Evolutionary conservation across 2,329 filamentous ascomycete species (phyloP), one percentile per base, ranked within the genome.

Genomic region (Hysterium pulicare): DNA sequence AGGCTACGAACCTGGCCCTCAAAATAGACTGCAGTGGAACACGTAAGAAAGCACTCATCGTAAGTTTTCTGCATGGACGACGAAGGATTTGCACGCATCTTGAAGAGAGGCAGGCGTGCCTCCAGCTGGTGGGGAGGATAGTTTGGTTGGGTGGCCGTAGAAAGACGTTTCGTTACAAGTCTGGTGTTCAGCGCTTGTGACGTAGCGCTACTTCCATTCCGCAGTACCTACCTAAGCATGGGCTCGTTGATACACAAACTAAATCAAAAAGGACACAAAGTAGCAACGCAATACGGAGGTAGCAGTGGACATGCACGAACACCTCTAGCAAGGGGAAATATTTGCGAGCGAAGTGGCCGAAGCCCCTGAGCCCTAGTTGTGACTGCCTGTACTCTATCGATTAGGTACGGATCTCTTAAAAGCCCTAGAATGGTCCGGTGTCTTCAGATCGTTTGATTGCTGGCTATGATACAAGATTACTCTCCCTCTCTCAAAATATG

Each of bases 1-100:
- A 33, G 17, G 16, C 7, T 45, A 38, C 53, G 51, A 71, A 94
- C 90, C 81, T 94, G 86, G 64, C 85, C 82, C 72, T 98, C 93
- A 67, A 95, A 96, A 71, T 95, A 96, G 40, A 95, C 87, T 30
- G 91, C 91, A 2, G 90, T 97, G 11, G 90, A 96, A 70, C 90
- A 96, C 62, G 86, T 90, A 57, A 96, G 72, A 71, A 95, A 96
- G 68, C 87, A 90, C 68, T 97, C 90, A 72, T 97, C 91, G 71
- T 97, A 97, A 42, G 90, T 95, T 78, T 95, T 96, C 72, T 97
- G 91, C 67, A 96, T 82, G 49, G 83, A 82, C 68, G 86, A 82
- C 62, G 83, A 77, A 49, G 76, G 74, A 62, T 82, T 82, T 66
- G 73, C 72, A 61, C 75, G 74, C 71, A 77, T 78, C 71, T 75